Percentiles rank a stretch among this genome's conserved stretches.
These are phyloP conservation scores for Mycena galopus DNA, from an alignment of 768 basidiomycete genomes.

Conservation along the genomic window DNA sequence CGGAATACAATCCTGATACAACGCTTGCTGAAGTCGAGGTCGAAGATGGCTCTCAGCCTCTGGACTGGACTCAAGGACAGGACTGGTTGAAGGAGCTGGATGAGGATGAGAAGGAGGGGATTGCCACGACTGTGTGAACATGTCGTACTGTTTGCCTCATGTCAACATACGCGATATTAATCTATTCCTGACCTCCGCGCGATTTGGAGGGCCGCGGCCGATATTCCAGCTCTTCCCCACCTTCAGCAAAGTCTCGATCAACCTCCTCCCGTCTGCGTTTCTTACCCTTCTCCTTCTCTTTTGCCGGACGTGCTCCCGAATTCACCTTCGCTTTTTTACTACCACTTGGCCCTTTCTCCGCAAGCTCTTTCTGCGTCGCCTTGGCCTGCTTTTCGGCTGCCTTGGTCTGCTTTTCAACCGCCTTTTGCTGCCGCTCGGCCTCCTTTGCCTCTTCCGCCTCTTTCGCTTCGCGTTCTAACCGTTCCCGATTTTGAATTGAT, in stretches of 20 bases:
- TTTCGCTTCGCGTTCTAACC: not conserved
- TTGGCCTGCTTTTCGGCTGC: not conserved
- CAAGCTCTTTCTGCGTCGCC: not conserved
- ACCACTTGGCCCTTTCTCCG: not conserved
- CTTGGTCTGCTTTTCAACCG: not conserved
- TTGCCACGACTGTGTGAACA: not conserved
- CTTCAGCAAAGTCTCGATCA: not conserved
- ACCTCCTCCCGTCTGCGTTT: not conserved
- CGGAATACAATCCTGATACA: not conserved
- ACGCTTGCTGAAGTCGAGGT: not conserved
- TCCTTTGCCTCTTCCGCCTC: not conserved
- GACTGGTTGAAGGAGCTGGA: not conserved
- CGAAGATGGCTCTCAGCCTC: not conserved
- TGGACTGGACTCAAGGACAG: not conserved
- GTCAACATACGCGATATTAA: not conserved
- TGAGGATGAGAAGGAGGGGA: not conserved
- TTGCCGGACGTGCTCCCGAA: not conserved
- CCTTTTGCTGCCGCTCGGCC: not conserved
- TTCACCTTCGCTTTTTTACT: not conserved
- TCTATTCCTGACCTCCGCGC: not conserved
- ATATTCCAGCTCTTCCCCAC: not conserved
- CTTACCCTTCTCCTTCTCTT: not conserved
- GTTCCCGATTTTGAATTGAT: not conserved
- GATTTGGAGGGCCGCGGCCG: not conserved
- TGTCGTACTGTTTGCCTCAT: not conserved